Evolutionary conservation across 1,284 basidiomycete genomes (phyloP).

Genomic region (Microbotryum saponariae): DNA sequence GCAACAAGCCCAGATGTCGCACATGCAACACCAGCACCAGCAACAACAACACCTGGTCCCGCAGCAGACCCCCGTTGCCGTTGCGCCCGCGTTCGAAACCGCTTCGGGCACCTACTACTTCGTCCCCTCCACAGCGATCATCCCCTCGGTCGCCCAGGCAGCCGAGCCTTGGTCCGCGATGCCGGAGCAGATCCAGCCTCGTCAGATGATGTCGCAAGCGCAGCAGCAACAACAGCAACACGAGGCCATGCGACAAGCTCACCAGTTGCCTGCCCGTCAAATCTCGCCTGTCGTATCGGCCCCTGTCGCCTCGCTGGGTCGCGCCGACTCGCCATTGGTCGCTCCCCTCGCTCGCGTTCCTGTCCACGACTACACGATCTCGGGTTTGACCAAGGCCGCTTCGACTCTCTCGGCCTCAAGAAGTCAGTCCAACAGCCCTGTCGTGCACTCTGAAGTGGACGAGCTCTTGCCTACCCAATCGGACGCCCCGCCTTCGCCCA

Average conservation of each 20-base stretch:
- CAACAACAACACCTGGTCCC: too few species aligned
- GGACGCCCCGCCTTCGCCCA: slow-evolving; percentile 8
- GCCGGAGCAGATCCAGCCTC: not conserved
- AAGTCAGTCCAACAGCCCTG: not conserved
- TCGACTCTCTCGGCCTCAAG: too few species aligned
- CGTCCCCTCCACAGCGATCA: slow-evolving; percentile 14
- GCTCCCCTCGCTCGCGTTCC: too few species aligned
- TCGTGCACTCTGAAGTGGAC: not conserved
- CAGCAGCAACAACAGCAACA: slow-evolving; percentile 5
- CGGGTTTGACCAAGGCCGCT: too few species aligned
- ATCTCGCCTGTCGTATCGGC: slow-evolving; percentile 1
- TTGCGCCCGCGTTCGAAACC: slow-evolving; percentile 24
- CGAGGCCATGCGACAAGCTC: too few species aligned
- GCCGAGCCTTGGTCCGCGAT: not conserved
- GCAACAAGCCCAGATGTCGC: too few species aligned
- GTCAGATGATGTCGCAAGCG: not conserved
- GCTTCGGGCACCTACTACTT: slow-evolving; percentile 31
- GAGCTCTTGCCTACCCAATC: not conserved
- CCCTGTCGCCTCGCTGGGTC: not conserved
- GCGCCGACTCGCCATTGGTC: not conserved
- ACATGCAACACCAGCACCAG: too few species aligned
- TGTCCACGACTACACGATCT: too few species aligned
- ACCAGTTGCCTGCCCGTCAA: not conserved
- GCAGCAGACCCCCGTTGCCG: too few species aligned
- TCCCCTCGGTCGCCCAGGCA: not conserved